Conservation (phyloP, 768 basidiomycete species). For the Tylopilus balloui region DNA sequence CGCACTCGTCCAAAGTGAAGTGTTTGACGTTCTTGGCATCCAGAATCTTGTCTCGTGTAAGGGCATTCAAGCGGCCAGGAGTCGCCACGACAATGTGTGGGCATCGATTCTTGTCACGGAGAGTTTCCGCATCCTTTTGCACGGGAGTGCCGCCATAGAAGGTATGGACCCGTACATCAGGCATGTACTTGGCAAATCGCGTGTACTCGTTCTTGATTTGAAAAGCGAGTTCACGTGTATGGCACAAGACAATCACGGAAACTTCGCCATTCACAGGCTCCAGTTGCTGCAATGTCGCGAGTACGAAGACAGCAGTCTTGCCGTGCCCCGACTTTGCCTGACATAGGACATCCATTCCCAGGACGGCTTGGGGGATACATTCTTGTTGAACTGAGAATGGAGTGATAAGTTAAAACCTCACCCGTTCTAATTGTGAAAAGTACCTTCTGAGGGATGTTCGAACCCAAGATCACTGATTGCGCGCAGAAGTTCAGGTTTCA, state of each 20-base stretch:
- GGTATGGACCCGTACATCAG: conserved; percentile 93
- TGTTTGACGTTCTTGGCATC: conserved; percentile 97
- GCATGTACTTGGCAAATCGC: conserved; percentile 99
- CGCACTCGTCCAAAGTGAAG: conserved; percentile 99
- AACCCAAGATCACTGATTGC: conserved; percentile 99
- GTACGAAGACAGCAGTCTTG: conserved; percentile 98
- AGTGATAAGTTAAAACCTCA: not conserved
- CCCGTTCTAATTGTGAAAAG: not conserved
- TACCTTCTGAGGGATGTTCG: conserved; percentile 99
- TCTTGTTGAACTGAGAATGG: conserved; percentile 91
- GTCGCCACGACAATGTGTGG: conserved; percentile 99
- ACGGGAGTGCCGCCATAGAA: conserved; percentile 98
- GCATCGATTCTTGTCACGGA: conserved; percentile 95
- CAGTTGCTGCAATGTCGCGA: conserved; percentile 95
- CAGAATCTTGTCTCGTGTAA: conserved; percentile 91
- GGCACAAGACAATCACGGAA: conserved; percentile 95
- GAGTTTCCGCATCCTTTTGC: conserved; percentile 86
- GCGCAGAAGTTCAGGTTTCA: conserved; percentile 94
- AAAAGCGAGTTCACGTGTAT: conserved; percentile 98
- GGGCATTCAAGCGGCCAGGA: conserved; percentile 93
- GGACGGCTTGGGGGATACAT: conserved; percentile 98
- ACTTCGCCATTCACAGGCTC: conserved; percentile 99
- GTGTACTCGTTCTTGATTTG: conserved; percentile 99
- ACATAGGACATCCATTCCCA: conserved; percentile 99
- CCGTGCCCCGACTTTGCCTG: conserved; percentile 99